These are phyloP conservation scores for Atractiella rhizophila DNA, from an alignment of 768 basidiomycete genomes.

Conservation along the genomic window DNA sequence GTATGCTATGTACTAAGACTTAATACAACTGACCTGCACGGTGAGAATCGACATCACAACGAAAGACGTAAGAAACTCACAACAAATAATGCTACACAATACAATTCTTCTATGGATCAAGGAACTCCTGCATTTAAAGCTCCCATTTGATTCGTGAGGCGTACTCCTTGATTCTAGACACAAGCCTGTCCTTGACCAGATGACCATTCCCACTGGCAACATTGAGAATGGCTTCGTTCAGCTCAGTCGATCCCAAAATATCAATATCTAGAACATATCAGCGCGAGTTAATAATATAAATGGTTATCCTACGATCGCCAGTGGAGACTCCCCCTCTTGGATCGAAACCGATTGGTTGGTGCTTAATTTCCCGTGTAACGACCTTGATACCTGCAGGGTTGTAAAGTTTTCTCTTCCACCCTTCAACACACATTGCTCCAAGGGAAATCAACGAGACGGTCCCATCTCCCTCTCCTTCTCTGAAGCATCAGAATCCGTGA, in stretches of 20 bases:
- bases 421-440: slow-evolving; percentile 90
- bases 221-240: slow-evolving; percentile 77
- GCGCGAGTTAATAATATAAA: background rate
- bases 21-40: no score
- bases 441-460: slow-evolving; percentile 63
- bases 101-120: no score
- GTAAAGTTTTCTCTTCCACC: slow-evolving; percentile 71
- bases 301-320: slow-evolving; percentile 21
- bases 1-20: no score
- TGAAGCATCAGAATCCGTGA: slow-evolving; percentile 73
- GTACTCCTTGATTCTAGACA: slow-evolving; percentile 56
- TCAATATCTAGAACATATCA: slow-evolving; percentile 33
- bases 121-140: no score
- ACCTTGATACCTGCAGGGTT: slow-evolving; percentile 74
- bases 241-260: slow-evolving; percentile 43
- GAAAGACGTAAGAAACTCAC: no score
- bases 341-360: slow-evolving; percentile 49
- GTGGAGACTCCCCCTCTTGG: slow-evolving; percentile 71
- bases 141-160: slow-evolving; percentile 55
- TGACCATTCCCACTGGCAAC: slow-evolving; percentile 55
- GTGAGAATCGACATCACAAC: no score
- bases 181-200: slow-evolving; percentile 32
- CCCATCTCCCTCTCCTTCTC: slow-evolving; percentile 91
- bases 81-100: no score
- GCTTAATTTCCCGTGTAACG: slow-evolving; percentile 64